Percentiles rank a stretch among this genome's conserved stretches.
These are phyloP conservation scores for Furculomyces boomerangus DNA, from an alignment of 371 early-diverging fungal genomes.

Conservation along the genomic window DNA sequence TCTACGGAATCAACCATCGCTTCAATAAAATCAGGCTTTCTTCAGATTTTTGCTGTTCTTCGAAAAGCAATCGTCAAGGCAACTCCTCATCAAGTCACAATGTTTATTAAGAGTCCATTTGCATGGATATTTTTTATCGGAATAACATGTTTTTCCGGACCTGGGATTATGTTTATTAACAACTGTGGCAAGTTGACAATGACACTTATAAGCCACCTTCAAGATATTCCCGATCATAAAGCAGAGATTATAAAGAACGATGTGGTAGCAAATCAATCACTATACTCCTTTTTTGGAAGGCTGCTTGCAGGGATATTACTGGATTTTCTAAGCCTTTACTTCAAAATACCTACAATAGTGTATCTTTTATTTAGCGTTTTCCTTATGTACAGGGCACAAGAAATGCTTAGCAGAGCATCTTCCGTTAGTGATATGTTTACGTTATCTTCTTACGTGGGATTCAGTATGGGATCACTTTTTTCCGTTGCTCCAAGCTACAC, in stretches of 20 bases:
- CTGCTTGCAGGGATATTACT: conserved; percentile 17
- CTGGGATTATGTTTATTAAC: conserved; percentile 22
- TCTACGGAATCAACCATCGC: neutral
- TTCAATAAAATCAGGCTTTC: neutral
- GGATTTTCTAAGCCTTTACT: conserved; percentile 15
- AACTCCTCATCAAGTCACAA: neutral
- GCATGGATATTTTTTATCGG: conserved; percentile 22
- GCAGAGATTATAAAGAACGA: conserved; percentile 18
- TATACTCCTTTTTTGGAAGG: conserved; percentile 19
- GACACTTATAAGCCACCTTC: conserved; percentile 4
- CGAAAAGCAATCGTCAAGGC: neutral
- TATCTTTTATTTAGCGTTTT: conserved; percentile 11
- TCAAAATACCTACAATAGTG: conserved; percentile 16
- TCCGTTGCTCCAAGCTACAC: conserved; percentile 24
- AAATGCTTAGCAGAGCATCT: conserved; percentile 3
- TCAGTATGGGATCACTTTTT: conserved; percentile 19
- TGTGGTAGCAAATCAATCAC: conserved; percentile 23
- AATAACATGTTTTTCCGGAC: conserved; percentile 19
- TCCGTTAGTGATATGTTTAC: conserved; percentile 10
- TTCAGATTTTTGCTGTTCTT: neutral
- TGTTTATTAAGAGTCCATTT: conserved; percentile 7
- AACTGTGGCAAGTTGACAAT: conserved; percentile 24
- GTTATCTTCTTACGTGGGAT: conserved; percentile 17
- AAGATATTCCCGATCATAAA: conserved; percentile 8
- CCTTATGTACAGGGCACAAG: conserved; percentile 20